Evolutionary conservation across 139 green algal species (phyloP), one percentile per base, ranked within the genome.

Genomic region (Helicosporidium sp.): DNA sequence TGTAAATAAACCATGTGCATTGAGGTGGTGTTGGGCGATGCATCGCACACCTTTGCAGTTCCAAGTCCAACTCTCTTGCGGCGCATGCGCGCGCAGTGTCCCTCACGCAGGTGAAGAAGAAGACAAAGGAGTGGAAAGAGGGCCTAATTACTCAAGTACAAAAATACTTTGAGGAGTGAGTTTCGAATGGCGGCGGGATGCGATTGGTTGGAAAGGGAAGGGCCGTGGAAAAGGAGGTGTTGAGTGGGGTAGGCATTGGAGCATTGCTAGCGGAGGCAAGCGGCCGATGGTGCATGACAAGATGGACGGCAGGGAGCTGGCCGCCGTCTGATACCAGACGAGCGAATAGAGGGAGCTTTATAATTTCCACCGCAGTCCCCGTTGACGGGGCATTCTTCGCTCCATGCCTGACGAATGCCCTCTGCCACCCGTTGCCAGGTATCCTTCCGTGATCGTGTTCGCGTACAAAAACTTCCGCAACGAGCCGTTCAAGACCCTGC

Each of bases 51-150:
- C n/a, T n/a, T n/a, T n/a, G n/a, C n/a, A n/a, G n/a, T n/a, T n/a
- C n/a, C n/a, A n/a, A n/a, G n/a, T n/a, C n/a, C n/a, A n/a, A n/a
- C n/a, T n/a, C n/a, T n/a, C n/a, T n/a, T n/a, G n/a, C n/a, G n/a
- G n/a, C n/a, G n/a, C n/a, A n/a, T n/a, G n/a, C n/a, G n/a, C n/a
- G 20, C 48, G 39, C 43, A 55, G 73, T 91, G 12, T 41, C 77
- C 3, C 60, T 96, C 1, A 87, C 87, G 7, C 83, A 92, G 58
- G 68, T 78, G 15, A 92, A 93, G 61, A 96, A 94, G 69, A 96
- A 95, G 62, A 74, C 62, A 34, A 73, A 73, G 26, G 65, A 81
- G 33, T 88, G 84, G 79, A 96, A 96, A 61, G 81, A 84, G 41
- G 74, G 73, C 1, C 44, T 94, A 1, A 75, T 96, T 5, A 51